Percentiles rank a stretch among this genome's conserved stretches.
phyloP scores from a whole-genome alignment of 768 basidiomycete genomes.

The Boletus reticulatus region DNA sequence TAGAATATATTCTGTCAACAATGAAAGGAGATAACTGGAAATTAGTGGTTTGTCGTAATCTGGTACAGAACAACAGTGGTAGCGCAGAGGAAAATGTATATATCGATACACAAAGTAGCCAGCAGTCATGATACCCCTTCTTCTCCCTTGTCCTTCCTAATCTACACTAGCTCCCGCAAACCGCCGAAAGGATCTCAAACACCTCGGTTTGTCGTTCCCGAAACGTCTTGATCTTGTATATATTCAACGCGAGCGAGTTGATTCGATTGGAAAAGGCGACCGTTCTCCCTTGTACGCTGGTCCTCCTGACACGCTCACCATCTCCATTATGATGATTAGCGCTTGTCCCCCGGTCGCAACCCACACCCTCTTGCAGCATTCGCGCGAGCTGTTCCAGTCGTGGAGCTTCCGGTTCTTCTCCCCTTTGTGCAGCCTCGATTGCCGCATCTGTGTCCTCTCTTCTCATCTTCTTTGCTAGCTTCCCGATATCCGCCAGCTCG shows the following conservation, averaged over 20 bases:
- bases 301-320: conserved; percentile 31
- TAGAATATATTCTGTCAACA: too few relatives aligned
- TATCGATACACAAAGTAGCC: too few relatives aligned
- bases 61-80: too few relatives aligned
- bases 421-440: conserved; percentile 36
- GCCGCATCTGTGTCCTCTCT: conserved; percentile 54
- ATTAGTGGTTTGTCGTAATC: too few relatives aligned
- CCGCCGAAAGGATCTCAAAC: conserved; percentile 50
- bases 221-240: conserved; percentile 72
- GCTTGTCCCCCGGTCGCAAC: conserved; percentile 27
- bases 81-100: too few relatives aligned
- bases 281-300: conserved; percentile 61
- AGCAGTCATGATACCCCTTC: neutral
- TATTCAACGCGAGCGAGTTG: conserved; percentile 66
- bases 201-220: conserved; percentile 67
- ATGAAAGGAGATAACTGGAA: too few relatives aligned
- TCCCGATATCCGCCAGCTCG: conserved; percentile 58
- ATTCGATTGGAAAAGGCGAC: conserved; percentile 76
- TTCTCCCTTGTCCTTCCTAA: neutral
- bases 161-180: conserved; percentile 16
- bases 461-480: conserved; percentile 45
- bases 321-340: neutral
- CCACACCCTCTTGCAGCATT: conserved; percentile 62
- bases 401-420: conserved; percentile 38
- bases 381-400: conserved; percentile 56